Evolutionary conservation across 164 flowering plant species (phyloP), one percentile per base, ranked within the genome.

Genomic region (Berberis vulgaris): DNA sequence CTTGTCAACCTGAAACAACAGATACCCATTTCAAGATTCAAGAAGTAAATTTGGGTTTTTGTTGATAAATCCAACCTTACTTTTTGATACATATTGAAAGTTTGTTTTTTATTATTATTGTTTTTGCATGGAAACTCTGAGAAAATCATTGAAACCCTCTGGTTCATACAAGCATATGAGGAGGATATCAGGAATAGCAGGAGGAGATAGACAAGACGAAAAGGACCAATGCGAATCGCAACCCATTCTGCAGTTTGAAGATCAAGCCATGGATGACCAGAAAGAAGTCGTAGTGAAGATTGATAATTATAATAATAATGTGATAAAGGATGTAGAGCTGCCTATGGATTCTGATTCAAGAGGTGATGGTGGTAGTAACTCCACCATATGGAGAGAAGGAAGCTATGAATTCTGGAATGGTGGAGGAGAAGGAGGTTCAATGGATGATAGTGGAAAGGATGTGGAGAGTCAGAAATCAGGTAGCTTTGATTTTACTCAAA

Each of bases 351-450:
- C 63, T n/a, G 45, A 59, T 26, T 26, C 26, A 26, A 26, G 26
- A 26, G 26, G 26, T 26, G 26, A 26, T 26, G 26, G 26, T 42
- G 44, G 3, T 10, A 68, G 13, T 41, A 65, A 50, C 26, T 26
- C 26, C 26, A 26, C 26, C 43, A 64, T 63, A 39, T 77, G 79
- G 79, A 72, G 80, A 49, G 80, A 67, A 38, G 71, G 74, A 1
- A 78, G 81, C 62, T 76, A 73, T 46, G 78, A 73, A 44, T 77
- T 75, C 59, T 65, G 76, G 70, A 67, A 71, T 7, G 79, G 67
- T 43, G 55, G 46, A 54, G 26, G 26, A 26, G 26, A 26, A 26
- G 26, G 26, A 26, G 26, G 26, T 26, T 26, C 26, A 26, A 26
- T 26, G 26, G 55, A 57, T 38, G 41, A 6, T 3, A 44, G 45